Percentiles rank a stretch among this genome's conserved stretches.
Conservation (phyloP, 441 rosid species). For the Eutrema salsugineum region DNA sequence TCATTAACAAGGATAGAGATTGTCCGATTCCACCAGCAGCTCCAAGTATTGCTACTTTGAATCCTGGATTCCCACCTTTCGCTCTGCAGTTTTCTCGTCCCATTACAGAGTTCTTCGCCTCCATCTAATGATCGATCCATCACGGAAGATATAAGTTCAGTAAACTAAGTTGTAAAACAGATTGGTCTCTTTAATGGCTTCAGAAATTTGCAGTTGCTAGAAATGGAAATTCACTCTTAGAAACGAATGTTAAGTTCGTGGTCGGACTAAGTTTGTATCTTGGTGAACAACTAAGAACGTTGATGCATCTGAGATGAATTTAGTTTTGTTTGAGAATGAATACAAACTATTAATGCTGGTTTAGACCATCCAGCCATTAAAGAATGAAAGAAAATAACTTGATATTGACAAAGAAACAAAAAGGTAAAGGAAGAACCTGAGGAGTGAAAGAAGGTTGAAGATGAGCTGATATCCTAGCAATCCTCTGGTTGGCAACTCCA, state of each 20-base stretch:
- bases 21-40: constrained; percentile 98
- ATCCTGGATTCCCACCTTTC: constrained; percentile 68
- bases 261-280: not conserved
- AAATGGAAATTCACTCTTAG: not conserved
- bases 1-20: constrained; percentile 81
- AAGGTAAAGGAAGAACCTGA: constrained; percentile 34
- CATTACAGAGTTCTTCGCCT: constrained; percentile 36
- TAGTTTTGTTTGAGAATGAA: not conserved
- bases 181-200: not conserved
- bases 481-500: constrained; percentile 50
- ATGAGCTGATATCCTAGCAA: constrained; percentile 61
- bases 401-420: not conserved
- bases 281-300: not conserved
- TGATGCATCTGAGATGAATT: not conserved
- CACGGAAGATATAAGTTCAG: not conserved
- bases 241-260: not conserved
- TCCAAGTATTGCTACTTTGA: constrained; percentile 87
- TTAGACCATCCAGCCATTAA: not conserved
- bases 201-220: not conserved
- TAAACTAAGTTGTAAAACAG: not conserved
- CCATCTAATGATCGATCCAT: constrained; percentile 35
- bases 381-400: not conserved
- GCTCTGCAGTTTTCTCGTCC: constrained; percentile 53
- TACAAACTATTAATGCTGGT: not conserved
- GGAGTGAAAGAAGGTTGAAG: constrained; percentile 44